Evolutionary conservation across 1,139 yeast species (phyloP).

Genomic region (Waltiozyma sp.): DNA sequence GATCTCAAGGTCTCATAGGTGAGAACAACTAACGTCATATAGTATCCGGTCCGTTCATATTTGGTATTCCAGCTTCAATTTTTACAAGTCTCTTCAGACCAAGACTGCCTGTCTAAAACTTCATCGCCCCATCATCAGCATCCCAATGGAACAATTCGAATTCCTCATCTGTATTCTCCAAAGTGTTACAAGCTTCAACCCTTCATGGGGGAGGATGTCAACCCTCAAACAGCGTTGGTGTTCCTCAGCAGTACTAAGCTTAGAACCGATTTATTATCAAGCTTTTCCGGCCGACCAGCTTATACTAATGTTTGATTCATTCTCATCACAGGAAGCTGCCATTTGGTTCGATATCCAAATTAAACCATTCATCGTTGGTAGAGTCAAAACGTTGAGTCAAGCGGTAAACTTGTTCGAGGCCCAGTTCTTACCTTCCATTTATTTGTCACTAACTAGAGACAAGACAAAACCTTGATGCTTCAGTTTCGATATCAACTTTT

Average conservation of each 20-base stretch:
- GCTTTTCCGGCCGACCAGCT: background rate
- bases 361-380: background rate
- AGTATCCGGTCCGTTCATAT: too few species aligned
- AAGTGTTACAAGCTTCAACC: background rate
- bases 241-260: background rate
- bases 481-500: too few species aligned
- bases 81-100: too few species aligned
- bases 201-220: background rate
- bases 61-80: too few species aligned
- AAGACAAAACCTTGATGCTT: too few species aligned
- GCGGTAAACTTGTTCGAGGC: background rate
- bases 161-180: too few species aligned
- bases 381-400: constrained; percentile 6
- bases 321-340: background rate
- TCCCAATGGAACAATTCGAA: too few species aligned
- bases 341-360: background rate
- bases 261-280: background rate
- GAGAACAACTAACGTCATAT: too few species aligned
- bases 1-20: too few species aligned
- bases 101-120: too few species aligned
- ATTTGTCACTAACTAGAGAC: background rate
- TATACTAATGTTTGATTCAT: background rate
- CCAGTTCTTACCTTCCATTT: background rate
- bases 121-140: too few species aligned
- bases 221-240: background rate